Percentiles rank a stretch among this genome's conserved stretches.
phyloP scores from a whole-genome alignment of 148 eudicot genomes.

The Spergularia marina region DNA sequence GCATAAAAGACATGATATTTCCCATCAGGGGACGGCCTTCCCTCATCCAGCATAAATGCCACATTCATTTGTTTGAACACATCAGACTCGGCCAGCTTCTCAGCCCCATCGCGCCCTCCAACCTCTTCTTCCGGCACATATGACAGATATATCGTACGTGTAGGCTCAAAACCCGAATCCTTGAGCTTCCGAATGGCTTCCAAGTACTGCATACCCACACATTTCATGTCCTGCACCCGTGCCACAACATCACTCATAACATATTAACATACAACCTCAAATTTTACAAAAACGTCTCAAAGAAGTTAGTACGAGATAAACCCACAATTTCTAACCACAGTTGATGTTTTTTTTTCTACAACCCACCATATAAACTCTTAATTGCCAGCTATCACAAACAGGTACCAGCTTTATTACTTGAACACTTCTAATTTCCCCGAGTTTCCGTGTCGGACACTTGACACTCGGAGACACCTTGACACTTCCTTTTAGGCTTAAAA shows the following conservation, averaged over 20 bases:
- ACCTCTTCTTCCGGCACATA: conserved; percentile 93
- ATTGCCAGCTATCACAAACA: no score
- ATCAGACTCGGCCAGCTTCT: conserved; percentile 57
- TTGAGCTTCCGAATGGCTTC: conserved; percentile 79
- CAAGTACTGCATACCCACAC: conserved; percentile 82
- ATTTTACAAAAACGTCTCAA: no score
- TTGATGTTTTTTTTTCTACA: not conserved
- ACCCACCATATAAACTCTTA: not conserved
- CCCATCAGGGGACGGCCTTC: conserved; percentile 62
- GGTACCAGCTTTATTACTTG: no score
- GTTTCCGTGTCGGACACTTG: no score
- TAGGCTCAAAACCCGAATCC: conserved; percentile 56
- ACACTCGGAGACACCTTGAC: no score
- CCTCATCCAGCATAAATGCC: conserved; percentile 77
- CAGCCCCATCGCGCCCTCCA: conserved; percentile 87
- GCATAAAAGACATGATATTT: conserved; percentile 61
- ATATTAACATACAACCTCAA: not conserved
- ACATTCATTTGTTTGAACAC: conserved; percentile 67
- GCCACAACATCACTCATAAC: not conserved
- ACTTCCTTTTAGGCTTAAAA: no score
- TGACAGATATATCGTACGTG: conserved; percentile 67
- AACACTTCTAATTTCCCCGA: no score
- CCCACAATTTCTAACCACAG: not conserved
- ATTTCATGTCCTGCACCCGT: conserved; percentile 66
- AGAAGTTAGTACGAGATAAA: not conserved